Conservation (phyloP, 371 early-diverging fungal genomes). For the Rhizomucor pusillus region DNA sequence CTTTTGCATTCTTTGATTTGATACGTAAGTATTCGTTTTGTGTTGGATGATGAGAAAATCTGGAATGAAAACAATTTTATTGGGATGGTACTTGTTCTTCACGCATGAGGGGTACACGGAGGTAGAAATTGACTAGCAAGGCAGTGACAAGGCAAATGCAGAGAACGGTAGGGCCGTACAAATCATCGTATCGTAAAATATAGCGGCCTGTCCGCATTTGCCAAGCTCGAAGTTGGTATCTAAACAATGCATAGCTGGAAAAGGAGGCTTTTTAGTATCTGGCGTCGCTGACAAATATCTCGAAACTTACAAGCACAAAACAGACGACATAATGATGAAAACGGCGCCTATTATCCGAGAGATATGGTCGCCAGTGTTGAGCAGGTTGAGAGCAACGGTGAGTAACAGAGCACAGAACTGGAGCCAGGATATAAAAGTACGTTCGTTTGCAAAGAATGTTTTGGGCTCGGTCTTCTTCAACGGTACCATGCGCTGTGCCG, state of each 20-base stretch:
- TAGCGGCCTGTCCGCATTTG: constrained; percentile 29
- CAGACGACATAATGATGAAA: constrained; percentile 31
- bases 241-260: constrained; percentile 31
- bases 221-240: constrained; percentile 39
- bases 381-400: constrained; percentile 74
- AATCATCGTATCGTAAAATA: constrained; percentile 22
- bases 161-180: constrained; percentile 24
- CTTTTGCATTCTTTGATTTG: no score
- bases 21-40: no score
- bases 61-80: no score
- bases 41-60: no score
- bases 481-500: constrained; percentile 5
- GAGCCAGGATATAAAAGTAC: constrained; percentile 92
- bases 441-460: constrained; percentile 93
- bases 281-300: background rate
- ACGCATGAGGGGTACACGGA: constrained; percentile 21
- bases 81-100: background rate
- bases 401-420: constrained; percentile 73
- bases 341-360: constrained; percentile 43
- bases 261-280: background rate
- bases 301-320: constrained; percentile 30
- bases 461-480: constrained; percentile 70
- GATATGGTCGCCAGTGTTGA: constrained; percentile 70
- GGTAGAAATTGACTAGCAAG: constrained; percentile 32
- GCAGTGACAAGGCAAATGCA: constrained; percentile 25